Evolutionary conservation across 805 yeast genomes (phyloP), one percentile per base, ranked within the genome.

Genomic region (Candida sonorensis): DNA sequence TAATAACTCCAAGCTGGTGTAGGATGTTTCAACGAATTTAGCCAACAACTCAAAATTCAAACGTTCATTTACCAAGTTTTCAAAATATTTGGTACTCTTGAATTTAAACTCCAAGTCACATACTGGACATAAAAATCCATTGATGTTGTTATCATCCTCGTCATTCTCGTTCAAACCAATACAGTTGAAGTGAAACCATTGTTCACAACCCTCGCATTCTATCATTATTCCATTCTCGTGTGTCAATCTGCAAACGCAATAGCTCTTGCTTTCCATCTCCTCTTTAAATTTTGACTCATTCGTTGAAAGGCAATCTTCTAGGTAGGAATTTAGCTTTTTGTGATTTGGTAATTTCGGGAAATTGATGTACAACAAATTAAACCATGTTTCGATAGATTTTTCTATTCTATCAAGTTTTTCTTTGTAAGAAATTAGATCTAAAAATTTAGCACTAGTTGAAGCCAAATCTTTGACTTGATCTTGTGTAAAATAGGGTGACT

Each of bases 141-240:
- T 61, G 25, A 58, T 55, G 4, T 41, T 44, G n/a, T 55, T 61
- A 22, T 59, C 53, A 2, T 28, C 34, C 12, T 41, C 45, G 22
- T 35, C 41, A 22, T 36, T 36, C 17, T 43, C 48, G 25, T 40
- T 37, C 25, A 62, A 47, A 31, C 66, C 67, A 27, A 80, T 61
- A 53, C 88, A 81, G 11, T 54, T 55, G 28, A 69, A 66, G 48
- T 81, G 88, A 46, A 72, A 81, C 87, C 87, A 79, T 45, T 79
- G 85, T 33, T 68, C 62, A 51, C 90, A 81, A 12, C 52, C 55
- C 40, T 79, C 87, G 56, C 88, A 81, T 37, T 73, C 81, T 27
- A 78, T 72, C 83, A 79, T 79, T 0, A 71, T 66, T 6, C 82
- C 69, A 43, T 67, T 53, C 43, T 79, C 88, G 33, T 47, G 52